Percentiles rank a stretch among this genome's conserved stretches.
phyloP scores from a whole-genome alignment of 2,329 filamentous ascomycete species.

The Ascochyta fabae region DNA sequence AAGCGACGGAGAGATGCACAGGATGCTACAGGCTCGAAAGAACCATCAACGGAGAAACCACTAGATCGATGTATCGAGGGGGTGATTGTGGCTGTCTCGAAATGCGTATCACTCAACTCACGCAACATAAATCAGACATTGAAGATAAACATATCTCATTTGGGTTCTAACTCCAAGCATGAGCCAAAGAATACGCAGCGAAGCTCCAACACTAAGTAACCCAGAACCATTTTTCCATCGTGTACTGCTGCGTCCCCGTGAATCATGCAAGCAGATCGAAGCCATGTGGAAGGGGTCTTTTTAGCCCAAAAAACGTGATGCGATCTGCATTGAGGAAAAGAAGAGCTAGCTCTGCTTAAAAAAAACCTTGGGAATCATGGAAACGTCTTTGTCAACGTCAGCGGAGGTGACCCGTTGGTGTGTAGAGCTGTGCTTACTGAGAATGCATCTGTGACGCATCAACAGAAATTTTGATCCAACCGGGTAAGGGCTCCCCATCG shows the following conservation, averaged over 20 bases:
- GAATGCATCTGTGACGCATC: constrained; percentile 3
- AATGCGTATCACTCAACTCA: too few relatives aligned
- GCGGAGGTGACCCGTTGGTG: not conserved
- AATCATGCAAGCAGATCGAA: constrained; percentile 8
- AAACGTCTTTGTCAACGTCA: not conserved
- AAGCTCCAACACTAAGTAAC: not conserved
- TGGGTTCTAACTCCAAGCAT: not conserved
- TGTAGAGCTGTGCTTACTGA: not conserved
- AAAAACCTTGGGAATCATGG: not conserved
- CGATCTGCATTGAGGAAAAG: not conserved
- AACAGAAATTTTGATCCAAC: constrained; percentile 6
- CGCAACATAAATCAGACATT: not conserved
- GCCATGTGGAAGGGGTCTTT: not conserved
- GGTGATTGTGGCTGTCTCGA: too few relatives aligned
- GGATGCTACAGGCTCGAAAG: not conserved
- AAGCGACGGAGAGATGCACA: not conserved
- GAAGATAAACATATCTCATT: constrained; percentile 1
- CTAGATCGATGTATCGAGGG: too few relatives aligned
- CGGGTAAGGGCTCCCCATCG: not conserved
- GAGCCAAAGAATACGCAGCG: not conserved
- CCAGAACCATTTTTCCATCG: constrained; percentile 6
- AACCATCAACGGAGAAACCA: too few relatives aligned
- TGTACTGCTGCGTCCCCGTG: not conserved
- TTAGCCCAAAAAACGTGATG: not conserved
- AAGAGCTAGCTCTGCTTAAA: not conserved